Percentiles rank a stretch among this genome's conserved stretches.
phyloP scores from a whole-genome alignment of 371 early-diverging fungal species.

The Syncephalastrum contaminatum region DNA sequence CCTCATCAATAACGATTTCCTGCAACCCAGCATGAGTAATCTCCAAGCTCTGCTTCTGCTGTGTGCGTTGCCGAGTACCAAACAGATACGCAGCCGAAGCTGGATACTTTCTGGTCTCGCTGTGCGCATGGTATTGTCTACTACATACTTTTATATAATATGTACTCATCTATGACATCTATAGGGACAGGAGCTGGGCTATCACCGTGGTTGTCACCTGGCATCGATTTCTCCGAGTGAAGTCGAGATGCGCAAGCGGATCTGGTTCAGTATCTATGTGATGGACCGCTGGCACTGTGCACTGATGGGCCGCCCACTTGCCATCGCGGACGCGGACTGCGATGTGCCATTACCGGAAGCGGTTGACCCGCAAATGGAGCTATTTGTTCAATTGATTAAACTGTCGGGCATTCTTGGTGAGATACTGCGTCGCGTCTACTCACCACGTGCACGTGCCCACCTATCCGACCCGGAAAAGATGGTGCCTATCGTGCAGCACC shows the following conservation, averaged over 20 bases:
- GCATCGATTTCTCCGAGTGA: conserved; percentile 18
- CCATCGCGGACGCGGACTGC: conserved; percentile 41
- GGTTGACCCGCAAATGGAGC: conserved; percentile 10
- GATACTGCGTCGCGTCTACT: conserved; percentile 32
- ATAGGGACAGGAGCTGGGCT: conserved; percentile 39
- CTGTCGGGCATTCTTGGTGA: conserved; percentile 39
- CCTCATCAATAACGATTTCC: conserved; percentile 24
- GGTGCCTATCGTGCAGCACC: too few species aligned
- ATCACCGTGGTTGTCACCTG: conserved; percentile 21
- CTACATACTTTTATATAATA: background rate
- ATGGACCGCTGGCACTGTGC: conserved; percentile 44
- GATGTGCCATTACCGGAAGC: conserved; percentile 29
- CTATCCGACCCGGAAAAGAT: background rate
- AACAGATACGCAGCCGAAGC: conserved; percentile 20
- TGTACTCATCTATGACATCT: background rate
- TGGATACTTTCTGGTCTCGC: conserved; percentile 42
- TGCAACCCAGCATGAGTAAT: conserved; percentile 30
- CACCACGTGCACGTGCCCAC: conserved; percentile 28
- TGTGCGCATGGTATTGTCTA: conserved; percentile 34
- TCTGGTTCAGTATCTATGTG: conserved; percentile 34
- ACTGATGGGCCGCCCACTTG: conserved; percentile 38
- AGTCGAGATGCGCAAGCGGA: conserved; percentile 17
- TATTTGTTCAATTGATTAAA: conserved; percentile 31
- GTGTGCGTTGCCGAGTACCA: conserved; percentile 26
- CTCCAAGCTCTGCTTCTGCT: conserved; percentile 35